These are phyloP conservation scores for Nemania diffusa DNA, from an alignment of 2,329 filamentous ascomycete genomes.

Conservation along the genomic window DNA sequence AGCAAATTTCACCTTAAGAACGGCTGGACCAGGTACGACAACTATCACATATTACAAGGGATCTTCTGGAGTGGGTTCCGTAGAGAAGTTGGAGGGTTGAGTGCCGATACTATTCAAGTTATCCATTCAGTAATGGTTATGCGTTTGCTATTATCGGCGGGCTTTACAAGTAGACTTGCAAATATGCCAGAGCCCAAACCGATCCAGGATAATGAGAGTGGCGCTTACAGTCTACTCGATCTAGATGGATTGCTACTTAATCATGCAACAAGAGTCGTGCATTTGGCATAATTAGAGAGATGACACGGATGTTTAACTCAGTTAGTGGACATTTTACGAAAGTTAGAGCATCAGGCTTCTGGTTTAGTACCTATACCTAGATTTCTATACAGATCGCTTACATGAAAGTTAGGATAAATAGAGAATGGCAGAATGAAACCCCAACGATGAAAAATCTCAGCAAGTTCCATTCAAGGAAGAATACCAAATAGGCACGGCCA, in stretches of 20 bases:
- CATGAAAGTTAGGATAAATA: too few relatives aligned
- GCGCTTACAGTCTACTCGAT: constrained; percentile 29
- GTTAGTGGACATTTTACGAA: too few relatives aligned
- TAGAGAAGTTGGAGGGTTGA: constrained; percentile 46
- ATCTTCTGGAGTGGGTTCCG: constrained; percentile 51
- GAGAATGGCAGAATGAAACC: too few relatives aligned
- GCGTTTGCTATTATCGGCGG: constrained; percentile 50
- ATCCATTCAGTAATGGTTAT: constrained; percentile 50
- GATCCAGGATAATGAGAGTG: constrained; percentile 52
- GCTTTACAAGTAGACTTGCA: constrained; percentile 54
- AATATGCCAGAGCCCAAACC: constrained; percentile 51
- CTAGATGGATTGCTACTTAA: constrained; percentile 9
- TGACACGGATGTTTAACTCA: background rate
- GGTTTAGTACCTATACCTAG: too few relatives aligned
- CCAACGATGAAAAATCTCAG: too few relatives aligned
- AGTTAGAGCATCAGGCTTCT: too few relatives aligned
- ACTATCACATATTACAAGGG: constrained; percentile 47
- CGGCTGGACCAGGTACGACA: constrained; percentile 50
- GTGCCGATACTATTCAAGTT: constrained; percentile 39
- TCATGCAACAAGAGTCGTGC: constrained; percentile 7
- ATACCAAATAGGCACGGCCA: too few relatives aligned
- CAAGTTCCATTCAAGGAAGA: too few relatives aligned
- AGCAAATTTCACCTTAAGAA: constrained; percentile 51
- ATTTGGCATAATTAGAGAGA: background rate
- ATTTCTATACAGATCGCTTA: too few relatives aligned